Percentiles rank a stretch among this genome's conserved stretches.
Evolutionary conservation across 1,139 yeast genomes (phyloP).

Genomic region (Insectozyma bohioensis): DNA sequence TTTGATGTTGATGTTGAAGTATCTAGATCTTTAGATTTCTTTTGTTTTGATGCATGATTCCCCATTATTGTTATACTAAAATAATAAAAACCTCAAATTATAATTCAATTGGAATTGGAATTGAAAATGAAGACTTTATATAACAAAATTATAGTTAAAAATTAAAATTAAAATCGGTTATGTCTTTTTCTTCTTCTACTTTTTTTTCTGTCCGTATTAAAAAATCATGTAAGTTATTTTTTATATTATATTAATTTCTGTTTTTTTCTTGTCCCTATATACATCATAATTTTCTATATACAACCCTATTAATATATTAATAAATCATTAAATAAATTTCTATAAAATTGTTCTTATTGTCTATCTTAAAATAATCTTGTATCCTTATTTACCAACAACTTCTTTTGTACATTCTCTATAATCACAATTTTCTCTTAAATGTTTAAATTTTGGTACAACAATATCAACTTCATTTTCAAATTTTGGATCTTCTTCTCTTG

Average conservation of each 20-base stretch:
- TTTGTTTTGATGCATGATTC: conserved; percentile 4
- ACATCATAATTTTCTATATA: no score
- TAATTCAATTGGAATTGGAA: not conserved
- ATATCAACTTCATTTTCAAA: conserved; percentile 23
- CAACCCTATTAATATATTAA: no score
- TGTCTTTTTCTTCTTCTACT: no score
- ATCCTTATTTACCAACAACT: conserved; percentile 16
- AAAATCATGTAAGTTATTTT: no score
- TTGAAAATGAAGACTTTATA: conserved; percentile 3
- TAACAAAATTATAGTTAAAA: no score
- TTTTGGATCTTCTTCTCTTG: conserved; percentile 19
- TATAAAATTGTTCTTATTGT: not conserved
- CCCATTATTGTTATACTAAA: not conserved
- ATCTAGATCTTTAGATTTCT: conserved; percentile 1
- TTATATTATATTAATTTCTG: no score
- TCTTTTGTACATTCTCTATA: conserved; percentile 24
- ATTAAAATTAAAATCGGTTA: no score
- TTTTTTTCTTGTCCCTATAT: no score
- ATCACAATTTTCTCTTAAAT: conserved; percentile 30
- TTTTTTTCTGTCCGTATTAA: no score
- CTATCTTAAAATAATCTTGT: conserved; percentile 10
- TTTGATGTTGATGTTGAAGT: no score
- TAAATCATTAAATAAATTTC: conserved; percentile 2
- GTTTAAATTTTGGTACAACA: conserved; percentile 24
- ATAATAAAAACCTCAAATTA: not conserved